Conservation (phyloP, 352 stramenopile species). For the Albugo laibachii region DNA sequence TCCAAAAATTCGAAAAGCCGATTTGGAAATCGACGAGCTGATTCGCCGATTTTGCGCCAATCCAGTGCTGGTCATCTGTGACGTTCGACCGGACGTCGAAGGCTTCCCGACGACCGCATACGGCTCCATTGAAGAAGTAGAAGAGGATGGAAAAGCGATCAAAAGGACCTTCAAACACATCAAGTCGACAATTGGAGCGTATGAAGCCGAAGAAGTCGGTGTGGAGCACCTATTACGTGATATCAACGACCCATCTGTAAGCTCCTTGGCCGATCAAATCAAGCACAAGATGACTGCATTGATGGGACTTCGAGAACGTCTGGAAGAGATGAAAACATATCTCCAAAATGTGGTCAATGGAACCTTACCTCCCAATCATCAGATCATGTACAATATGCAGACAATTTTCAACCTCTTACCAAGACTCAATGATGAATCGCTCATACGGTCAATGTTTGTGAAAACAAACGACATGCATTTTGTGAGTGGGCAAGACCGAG, state of each 20-base stretch:
- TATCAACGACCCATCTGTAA: slow-evolving; percentile 99
- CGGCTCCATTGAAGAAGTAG: slow-evolving; percentile 92
- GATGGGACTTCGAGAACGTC: slow-evolving; percentile 78
- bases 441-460: slow-evolving; percentile 94
- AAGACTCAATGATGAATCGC: slow-evolving; percentile 95
- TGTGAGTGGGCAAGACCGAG: slow-evolving; percentile 23
- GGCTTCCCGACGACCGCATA: slow-evolving; percentile 96
- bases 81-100: slow-evolving; percentile 90
- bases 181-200: slow-evolving; percentile 88
- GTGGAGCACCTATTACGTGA: slow-evolving; percentile 98
- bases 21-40: slow-evolving; percentile 90
- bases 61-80: slow-evolving; percentile 97
- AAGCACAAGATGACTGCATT: slow-evolving; percentile 97
- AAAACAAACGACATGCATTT: slow-evolving; percentile 99
- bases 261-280: slow-evolving; percentile 93
- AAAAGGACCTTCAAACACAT: slow-evolving; percentile 97
- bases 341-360: slow-evolving; percentile 84
- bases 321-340: slow-evolving; percentile 98
- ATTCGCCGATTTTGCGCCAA: slow-evolving; percentile 88
- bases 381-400: slow-evolving; percentile 99
- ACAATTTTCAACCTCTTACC: slow-evolving; percentile 99
- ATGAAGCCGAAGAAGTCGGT: slow-evolving; percentile 90
- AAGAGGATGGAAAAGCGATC: slow-evolving; percentile 90
- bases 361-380: slow-evolving; percentile 51
- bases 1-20: slow-evolving; percentile 89